Evolutionary conservation across 23 red algal genomes (phyloP).

Genomic region (Chondrus crispus): DNA sequence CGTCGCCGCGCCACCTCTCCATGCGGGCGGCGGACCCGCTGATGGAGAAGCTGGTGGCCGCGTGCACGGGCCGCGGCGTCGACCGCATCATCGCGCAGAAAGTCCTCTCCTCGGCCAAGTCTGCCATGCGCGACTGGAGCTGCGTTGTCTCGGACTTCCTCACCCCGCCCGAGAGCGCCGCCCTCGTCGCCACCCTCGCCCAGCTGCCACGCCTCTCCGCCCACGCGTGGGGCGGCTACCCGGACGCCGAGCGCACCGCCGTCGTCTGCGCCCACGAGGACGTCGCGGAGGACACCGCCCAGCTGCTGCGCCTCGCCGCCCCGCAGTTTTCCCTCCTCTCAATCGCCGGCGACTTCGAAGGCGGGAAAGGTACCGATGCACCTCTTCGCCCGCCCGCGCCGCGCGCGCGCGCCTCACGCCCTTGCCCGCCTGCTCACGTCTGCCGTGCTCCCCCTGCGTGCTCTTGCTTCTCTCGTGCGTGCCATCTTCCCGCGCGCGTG

Average conservation of each 20-base stretch:
- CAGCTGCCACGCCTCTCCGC: slow-evolving; percentile 21
- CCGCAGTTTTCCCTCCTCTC: neutral
- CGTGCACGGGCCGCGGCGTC: neutral
- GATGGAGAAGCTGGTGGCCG: neutral
- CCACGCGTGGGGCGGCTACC: slow-evolving; percentile 44
- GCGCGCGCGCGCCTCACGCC: too few species aligned
- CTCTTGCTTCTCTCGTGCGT: too few species aligned
- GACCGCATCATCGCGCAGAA: slow-evolving; percentile 7
- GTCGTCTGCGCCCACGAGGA: slow-evolving; percentile 39
- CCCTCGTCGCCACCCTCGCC: neutral
- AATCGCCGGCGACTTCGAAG: slow-evolving; percentile 56
- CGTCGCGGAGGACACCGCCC: neutral
- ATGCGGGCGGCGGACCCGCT: neutral
- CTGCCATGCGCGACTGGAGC: slow-evolving; percentile 3
- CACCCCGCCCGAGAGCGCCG: slow-evolving; percentile 51
- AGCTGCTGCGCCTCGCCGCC: neutral
- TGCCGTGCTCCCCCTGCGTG: too few species aligned
- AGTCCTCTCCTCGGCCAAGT: neutral
- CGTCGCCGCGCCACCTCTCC: neutral
- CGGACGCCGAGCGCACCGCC: slow-evolving; percentile 55
- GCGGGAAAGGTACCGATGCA: slow-evolving; percentile 1
- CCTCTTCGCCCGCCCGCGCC: too few species aligned
- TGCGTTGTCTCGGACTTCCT: slow-evolving; percentile 45
- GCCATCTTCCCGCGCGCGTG: neutral
- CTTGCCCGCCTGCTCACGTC: too few species aligned